These are phyloP conservation scores for Acanthamoeba sp. DNA, from an alignment of 208 protist species.

Conservation along the genomic window DNA sequence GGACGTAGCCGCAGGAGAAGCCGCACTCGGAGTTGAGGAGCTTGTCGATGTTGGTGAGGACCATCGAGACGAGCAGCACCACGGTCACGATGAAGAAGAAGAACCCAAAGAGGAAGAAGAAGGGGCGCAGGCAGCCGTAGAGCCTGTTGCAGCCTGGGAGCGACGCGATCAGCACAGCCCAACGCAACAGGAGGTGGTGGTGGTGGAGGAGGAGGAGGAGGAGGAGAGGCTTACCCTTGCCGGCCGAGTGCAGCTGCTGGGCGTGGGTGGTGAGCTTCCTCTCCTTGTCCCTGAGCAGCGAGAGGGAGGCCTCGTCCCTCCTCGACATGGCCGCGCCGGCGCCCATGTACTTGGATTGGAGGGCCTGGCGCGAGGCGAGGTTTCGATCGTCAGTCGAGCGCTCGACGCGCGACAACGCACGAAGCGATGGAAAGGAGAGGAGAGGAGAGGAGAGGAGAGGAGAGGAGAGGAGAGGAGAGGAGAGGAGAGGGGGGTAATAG, in stretches of 20 bases:
- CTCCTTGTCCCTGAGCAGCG: constrained; percentile 58
- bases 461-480: not conserved
- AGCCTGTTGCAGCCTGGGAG: constrained; percentile 45
- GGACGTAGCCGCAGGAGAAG: constrained; percentile 58
- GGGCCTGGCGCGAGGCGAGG: not conserved
- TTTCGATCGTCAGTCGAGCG: not conserved
- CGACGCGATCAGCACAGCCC: not conserved
- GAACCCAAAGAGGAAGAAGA: constrained; percentile 74
- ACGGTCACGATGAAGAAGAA: constrained; percentile 75
- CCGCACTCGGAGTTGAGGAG: constrained; percentile 72
- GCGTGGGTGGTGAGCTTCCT: not conserved
- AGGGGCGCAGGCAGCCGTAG: constrained; percentile 59
- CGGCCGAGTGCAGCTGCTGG: not conserved
- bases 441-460: not conserved
- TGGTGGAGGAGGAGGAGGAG: not conserved
- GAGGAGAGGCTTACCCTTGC: not conserved
- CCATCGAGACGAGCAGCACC: constrained; percentile 65
- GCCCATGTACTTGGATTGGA: constrained; percentile 59
- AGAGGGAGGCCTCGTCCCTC: constrained; percentile 40
- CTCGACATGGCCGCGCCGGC: constrained; percentile 40
- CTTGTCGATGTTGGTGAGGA: constrained; percentile 76
- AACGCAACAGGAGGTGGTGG: too few relatives aligned
- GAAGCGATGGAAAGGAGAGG: too few relatives aligned
- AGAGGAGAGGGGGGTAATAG: not conserved
- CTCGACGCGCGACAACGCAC: not conserved